Conservation (phyloP, 805 yeast genomes). For the Pichia manshurica region DNA sequence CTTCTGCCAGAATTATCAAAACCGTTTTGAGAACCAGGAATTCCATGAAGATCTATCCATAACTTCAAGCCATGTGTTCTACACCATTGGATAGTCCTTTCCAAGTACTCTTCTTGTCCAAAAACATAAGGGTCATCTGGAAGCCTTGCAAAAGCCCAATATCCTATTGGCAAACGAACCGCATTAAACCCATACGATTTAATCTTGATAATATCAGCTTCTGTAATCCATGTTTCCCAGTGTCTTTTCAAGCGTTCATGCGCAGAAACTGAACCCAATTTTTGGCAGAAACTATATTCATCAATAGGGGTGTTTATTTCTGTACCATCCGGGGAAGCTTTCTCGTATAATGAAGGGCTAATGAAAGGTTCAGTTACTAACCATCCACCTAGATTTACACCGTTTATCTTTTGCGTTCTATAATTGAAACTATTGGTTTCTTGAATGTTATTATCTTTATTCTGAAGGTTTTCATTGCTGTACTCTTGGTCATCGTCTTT, state of each 20-base stretch:
- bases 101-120: conserved; percentile 61
- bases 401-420: conserved; percentile 27
- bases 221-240: conserved; percentile 55
- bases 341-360: conserved; percentile 53
- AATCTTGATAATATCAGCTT: conserved; percentile 50
- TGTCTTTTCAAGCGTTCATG: conserved; percentile 39
- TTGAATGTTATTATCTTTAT: neutral
- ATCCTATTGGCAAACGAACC: conserved; percentile 75
- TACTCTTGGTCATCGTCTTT: conserved; percentile 3
- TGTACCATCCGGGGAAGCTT: conserved; percentile 19
- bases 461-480: neutral
- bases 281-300: conserved; percentile 50
- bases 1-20: conserved; percentile 76
- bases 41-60: conserved; percentile 76
- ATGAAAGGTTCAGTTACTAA: conserved; percentile 65
- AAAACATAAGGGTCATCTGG: conserved; percentile 56
- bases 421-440: conserved; percentile 17
- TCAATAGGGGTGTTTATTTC: conserved; percentile 44
- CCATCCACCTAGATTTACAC: conserved; percentile 69
- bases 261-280: conserved; percentile 45
- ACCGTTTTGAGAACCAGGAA: conserved; percentile 83
- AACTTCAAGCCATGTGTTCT: conserved; percentile 52
- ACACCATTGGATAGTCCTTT: conserved; percentile 66
- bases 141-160: conserved; percentile 63
- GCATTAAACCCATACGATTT: conserved; percentile 52